Evolutionary conservation across 225 moss, liverwort and hornwort genomes (phyloP).

Genomic region (Takakia lepidozioides): DNA sequence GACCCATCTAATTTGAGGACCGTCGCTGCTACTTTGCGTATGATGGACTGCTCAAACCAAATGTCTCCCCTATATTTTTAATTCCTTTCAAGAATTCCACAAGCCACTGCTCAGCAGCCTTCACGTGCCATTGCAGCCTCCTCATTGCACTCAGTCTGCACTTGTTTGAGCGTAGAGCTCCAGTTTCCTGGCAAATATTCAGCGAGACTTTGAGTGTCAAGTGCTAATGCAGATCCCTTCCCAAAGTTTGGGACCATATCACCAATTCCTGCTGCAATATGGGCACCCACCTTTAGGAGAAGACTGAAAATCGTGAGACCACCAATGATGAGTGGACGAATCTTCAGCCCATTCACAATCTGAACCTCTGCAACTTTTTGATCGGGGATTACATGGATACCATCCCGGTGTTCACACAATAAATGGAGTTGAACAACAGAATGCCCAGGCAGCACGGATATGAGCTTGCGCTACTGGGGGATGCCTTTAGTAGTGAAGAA

Average conservation of each 20-base stretch:
- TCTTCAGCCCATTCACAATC: background rate
- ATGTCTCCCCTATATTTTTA: too few species aligned
- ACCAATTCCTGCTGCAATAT: conserved; percentile 1
- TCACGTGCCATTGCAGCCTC: too few species aligned
- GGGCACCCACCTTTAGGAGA: conserved; percentile 1
- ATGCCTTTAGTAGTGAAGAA: too few species aligned
- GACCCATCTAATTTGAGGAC: too few species aligned
- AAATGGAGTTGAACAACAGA: background rate
- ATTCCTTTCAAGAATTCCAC: too few species aligned
- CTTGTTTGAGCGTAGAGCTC: too few species aligned
- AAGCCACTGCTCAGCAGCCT: too few species aligned
- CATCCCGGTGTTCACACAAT: background rate
- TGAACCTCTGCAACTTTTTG: background rate
- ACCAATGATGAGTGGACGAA: background rate
- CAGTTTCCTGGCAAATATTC: background rate
- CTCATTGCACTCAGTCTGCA: too few species aligned
- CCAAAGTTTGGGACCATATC: background rate
- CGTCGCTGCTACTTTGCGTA: too few species aligned
- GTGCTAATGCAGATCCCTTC: background rate
- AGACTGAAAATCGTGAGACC: background rate
- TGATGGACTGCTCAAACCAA: too few species aligned
- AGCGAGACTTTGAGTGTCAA: conserved; percentile 1
- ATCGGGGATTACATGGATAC: background rate
- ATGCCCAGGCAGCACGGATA: background rate
- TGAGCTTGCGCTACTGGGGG: too few species aligned